Percentiles rank a stretch among this genome's conserved stretches.
These are phyloP conservation scores for Trypanosoma platydactyli DNA, from an alignment of 208 protist species.

Conservation along the genomic window DNA sequence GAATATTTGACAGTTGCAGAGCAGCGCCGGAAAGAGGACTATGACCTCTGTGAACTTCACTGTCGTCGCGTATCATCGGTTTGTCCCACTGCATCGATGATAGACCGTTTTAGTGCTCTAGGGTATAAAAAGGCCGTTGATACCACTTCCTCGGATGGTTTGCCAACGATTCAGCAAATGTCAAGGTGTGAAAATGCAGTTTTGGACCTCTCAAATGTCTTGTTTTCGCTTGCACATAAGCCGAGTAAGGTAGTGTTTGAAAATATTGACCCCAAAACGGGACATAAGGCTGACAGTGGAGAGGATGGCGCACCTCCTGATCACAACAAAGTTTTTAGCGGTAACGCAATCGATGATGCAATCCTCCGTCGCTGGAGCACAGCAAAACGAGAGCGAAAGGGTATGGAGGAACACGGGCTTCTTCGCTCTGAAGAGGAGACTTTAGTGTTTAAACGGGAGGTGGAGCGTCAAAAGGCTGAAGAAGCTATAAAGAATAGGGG, in stretches of 20 bases:
- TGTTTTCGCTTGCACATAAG: conserved; percentile 77
- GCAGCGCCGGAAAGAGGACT: conserved; percentile 51
- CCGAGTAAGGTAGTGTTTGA: conserved; percentile 75
- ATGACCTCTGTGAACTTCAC: conserved; percentile 41
- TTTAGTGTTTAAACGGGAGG: conserved; percentile 30
- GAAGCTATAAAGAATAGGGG: conserved; percentile 27
- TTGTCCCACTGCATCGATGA: conserved; percentile 37
- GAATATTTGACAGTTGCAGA: conserved; percentile 54
- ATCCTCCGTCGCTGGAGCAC: conserved; percentile 57
- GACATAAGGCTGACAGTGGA: conserved; percentile 22
- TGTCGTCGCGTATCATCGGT: conserved; percentile 41
- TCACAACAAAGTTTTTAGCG: conserved; percentile 54
- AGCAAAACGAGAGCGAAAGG: conserved; percentile 25
- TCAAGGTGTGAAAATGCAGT: conserved; percentile 69
- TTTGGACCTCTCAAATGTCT: conserved; percentile 45
- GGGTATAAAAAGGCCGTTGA: conserved; percentile 17
- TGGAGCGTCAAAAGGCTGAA: conserved; percentile 26
- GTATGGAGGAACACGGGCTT: conserved; percentile 52
- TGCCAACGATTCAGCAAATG: conserved; percentile 44
- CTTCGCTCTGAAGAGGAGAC: conserved; percentile 31
- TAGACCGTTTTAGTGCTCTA: conserved; percentile 40
- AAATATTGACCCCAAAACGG: conserved; percentile 28
- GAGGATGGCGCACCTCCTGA: conserved; percentile 35
- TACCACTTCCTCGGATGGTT: conserved; percentile 1
- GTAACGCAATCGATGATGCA: conserved; percentile 43